Percentiles rank a stretch among this genome's conserved stretches.
Evolutionary conservation across 1,284 basidiomycete species (phyloP).

Genomic region (Uromyces viciae-fabae): DNA sequence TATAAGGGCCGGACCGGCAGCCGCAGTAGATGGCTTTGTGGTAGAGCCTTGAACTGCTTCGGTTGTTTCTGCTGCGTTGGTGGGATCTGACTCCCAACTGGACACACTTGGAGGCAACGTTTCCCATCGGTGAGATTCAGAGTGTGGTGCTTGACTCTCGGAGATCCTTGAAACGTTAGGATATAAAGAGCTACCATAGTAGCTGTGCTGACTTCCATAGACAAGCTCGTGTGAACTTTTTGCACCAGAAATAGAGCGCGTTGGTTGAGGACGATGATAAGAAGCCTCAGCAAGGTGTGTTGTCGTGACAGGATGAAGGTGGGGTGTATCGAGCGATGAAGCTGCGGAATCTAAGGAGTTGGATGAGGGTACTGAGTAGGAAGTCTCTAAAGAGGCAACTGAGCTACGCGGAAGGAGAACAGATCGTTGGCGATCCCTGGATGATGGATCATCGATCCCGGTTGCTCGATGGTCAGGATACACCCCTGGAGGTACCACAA

Average conservation of each 20-base stretch:
- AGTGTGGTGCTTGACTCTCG: constrained; percentile 8
- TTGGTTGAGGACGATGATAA: constrained; percentile 9
- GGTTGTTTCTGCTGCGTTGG: background rate
- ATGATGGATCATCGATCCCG: constrained; percentile 23
- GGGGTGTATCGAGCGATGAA: constrained; percentile 32
- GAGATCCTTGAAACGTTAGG: background rate
- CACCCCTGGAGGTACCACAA: constrained; percentile 46
- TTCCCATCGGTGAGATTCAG: constrained; percentile 23
- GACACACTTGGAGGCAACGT: background rate
- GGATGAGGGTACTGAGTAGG: constrained; percentile 25
- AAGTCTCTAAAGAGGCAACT: constrained; percentile 17
- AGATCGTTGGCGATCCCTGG: constrained; percentile 33
- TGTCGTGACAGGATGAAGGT: constrained; percentile 32
- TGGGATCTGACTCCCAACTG: constrained; percentile 9
- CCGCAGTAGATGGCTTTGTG: background rate
- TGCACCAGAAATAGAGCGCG: background rate
- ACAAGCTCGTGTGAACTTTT: constrained; percentile 4
- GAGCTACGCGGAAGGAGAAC: constrained; percentile 14
- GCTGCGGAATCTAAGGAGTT: constrained; percentile 28
- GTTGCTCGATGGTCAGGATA: constrained; percentile 45
- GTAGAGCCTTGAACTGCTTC: background rate
- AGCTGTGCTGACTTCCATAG: background rate
- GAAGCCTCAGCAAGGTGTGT: constrained; percentile 19
- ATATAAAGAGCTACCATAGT: constrained; percentile 26
- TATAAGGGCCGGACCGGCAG: background rate